Conservation (phyloP, 352 stramenopile species). For the Phytopythium boreale region DNA sequence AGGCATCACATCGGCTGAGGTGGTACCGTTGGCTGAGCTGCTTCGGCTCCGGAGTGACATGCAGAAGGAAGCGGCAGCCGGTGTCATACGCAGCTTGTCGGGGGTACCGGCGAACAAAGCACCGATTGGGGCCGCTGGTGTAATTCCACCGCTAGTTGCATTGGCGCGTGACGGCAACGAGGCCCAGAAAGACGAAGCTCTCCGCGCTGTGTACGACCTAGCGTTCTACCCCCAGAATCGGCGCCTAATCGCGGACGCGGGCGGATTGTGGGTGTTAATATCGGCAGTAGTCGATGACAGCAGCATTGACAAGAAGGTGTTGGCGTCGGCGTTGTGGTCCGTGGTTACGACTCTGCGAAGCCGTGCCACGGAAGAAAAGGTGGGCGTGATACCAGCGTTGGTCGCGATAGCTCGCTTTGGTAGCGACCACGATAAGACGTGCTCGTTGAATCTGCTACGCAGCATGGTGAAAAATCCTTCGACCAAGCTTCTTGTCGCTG, state of each 20-base stretch:
- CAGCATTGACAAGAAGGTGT: background rate
- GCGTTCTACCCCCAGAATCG: background rate
- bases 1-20: background rate
- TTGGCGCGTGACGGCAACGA: background rate
- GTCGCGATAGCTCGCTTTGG: background rate
- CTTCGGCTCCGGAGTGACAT: background rate
- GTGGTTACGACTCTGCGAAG: background rate
- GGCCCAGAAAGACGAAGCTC: background rate
- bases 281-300: background rate
- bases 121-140: background rate
- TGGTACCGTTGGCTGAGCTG: background rate
- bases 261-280: background rate
- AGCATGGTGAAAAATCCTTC: background rate
- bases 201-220: background rate
- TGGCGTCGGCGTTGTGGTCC: background rate
- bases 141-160: background rate
- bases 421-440: background rate
- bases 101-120: background rate
- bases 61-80: background rate
- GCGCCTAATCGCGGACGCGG: background rate
- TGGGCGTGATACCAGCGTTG: background rate
- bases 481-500: background rate
- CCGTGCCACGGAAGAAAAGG: background rate
- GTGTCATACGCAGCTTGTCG: background rate
- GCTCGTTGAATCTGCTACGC: background rate